Evolutionary conservation across 495 filamentous ascomycete genomes (phyloP).

Genomic region (Aspergillus egyptiacus): DNA sequence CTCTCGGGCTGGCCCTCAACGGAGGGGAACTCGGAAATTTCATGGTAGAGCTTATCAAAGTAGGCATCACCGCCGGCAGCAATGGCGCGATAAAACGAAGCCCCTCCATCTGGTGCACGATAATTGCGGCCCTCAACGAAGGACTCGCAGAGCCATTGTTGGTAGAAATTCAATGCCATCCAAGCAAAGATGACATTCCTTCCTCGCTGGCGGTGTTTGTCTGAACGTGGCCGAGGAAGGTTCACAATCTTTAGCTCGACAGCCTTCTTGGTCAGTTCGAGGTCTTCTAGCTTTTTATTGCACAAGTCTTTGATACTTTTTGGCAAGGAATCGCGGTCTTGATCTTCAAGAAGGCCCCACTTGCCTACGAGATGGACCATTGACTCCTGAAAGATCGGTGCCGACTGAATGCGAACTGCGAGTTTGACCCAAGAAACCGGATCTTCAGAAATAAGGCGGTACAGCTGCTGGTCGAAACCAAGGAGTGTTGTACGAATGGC

Average conservation of each 20-base stretch:
- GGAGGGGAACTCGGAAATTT: slow-evolving; percentile 20
- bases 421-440: slow-evolving; percentile 40
- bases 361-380: slow-evolving; percentile 43
- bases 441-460: slow-evolving; percentile 28
- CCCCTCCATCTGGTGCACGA: slow-evolving; percentile 26
- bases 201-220: slow-evolving; percentile 10
- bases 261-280: slow-evolving; percentile 1
- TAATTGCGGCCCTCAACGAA: slow-evolving; percentile 15
- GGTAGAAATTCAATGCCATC: slow-evolving; percentile 26
- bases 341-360: slow-evolving; percentile 24
- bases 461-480: slow-evolving; percentile 34
- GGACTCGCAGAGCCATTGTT: slow-evolving; percentile 23
- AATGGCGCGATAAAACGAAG: slow-evolving; percentile 29
- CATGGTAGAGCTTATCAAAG: slow-evolving; percentile 10
- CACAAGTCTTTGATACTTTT: slow-evolving; percentile 21
- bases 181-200: slow-evolving; percentile 27
- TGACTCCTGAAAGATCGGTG: slow-evolving; percentile 41
- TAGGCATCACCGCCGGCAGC: slow-evolving; percentile 17
- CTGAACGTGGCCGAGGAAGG: slow-evolving; percentile 8
- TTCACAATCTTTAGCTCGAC: slow-evolving; percentile 23
- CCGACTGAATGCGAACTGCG: slow-evolving; percentile 33
- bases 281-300: slow-evolving; percentile 14
- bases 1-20: slow-evolving; percentile 9
- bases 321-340: slow-evolving; percentile 11
- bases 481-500: slow-evolving; percentile 37